Conservation (phyloP, 2,329 filamentous ascomycete species). For the Colletotrichum aenigma region DNA sequence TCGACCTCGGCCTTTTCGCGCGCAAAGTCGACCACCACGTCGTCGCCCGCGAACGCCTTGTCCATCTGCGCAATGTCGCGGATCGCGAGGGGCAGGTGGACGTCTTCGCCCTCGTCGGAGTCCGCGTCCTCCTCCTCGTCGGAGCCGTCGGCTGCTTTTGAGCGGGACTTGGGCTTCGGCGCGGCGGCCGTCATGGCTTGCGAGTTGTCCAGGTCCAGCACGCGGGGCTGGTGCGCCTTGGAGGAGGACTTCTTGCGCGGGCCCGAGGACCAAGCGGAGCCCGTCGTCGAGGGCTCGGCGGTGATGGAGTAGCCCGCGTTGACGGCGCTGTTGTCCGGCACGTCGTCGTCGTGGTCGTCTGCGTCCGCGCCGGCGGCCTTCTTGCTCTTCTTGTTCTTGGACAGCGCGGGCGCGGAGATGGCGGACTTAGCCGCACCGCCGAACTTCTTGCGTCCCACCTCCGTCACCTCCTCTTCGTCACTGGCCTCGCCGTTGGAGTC, state of each 20-base stretch:
- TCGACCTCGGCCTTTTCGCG: slow-evolving; percentile 76
- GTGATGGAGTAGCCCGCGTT: slow-evolving; percentile 25
- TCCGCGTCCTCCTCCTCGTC: slow-evolving; percentile 37
- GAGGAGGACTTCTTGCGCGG: slow-evolving; percentile 35
- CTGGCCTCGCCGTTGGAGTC: slow-evolving; percentile 62
- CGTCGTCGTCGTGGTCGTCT: slow-evolving; percentile 31
- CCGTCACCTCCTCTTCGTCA: slow-evolving; percentile 55
- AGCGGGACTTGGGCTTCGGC: slow-evolving; percentile 22
- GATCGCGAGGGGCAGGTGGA: slow-evolving; percentile 61
- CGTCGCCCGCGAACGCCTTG: slow-evolving; percentile 85
- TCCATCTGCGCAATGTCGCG: slow-evolving; percentile 73
- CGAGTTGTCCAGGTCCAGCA: slow-evolving; percentile 44
- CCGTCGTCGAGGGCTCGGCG: slow-evolving; percentile 28
- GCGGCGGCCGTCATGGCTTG: slow-evolving; percentile 32
- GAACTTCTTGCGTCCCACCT: slow-evolving; percentile 74
- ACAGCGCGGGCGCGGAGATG: slow-evolving; percentile 31
- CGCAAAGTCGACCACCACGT: slow-evolving; percentile 81
- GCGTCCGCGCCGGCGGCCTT: slow-evolving; percentile 28
- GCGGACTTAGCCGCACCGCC: slow-evolving; percentile 50
- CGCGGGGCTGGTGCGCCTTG: slow-evolving; percentile 20
- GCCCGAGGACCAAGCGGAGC: slow-evolving; percentile 47
- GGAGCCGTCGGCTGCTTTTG: slow-evolving; percentile 27
- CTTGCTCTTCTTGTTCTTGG: slow-evolving; percentile 26
- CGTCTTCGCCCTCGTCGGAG: slow-evolving; percentile 43
- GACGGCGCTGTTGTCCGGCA: slow-evolving; percentile 22